Evolutionary conservation across 352 stramenopile genomes (phyloP), one percentile per base, ranked within the genome.

Genomic region (Phytophthora podocarpi): DNA sequence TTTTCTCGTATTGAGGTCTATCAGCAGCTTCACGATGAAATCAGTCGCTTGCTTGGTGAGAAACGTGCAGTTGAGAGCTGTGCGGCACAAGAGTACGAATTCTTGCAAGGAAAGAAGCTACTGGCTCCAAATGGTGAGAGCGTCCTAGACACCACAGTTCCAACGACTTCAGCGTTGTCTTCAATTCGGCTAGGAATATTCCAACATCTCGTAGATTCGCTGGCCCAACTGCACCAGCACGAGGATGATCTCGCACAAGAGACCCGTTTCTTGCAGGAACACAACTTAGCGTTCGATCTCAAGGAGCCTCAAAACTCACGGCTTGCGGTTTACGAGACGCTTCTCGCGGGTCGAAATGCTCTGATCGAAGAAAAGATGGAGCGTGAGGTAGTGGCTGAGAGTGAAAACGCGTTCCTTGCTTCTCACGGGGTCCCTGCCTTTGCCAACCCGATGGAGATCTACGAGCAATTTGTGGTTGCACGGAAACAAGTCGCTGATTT

Each of bases 301-400:
- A 39, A 47, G 6, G 42, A 59, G 3, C 39, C 55, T 23, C 42
- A 65, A 15, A 37, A 47, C 18, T 81, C 79, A 1, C 72, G 81
- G 1, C n/a, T 78, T 27, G 42, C 18, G 1, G 62, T 86, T 4
- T 87, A 82, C 24, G 45, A 70, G 37, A 74, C 62, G 28, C 75
- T 90, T 20, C 54, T 90, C 2, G 60, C 70, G 4, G 65, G 64
- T 0, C 81, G 86, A 28, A 74, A 72, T 36, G 53, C 63, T 8
- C 48, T 89, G 27, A 83, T 86, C 5, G 81, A 90, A 12, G 81
- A 88, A 41, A 85, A 84, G 43, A 70, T 87, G 64, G 62, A 85
- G 59, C 66, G 77, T 0, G 75, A 90, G 31, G 40, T 85, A 6
- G 51, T 65, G 15, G 12, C 69, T 1, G 67, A 63, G 30, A 65